Evolutionary conservation across 257 asterid genomes (phyloP).

Genomic region (Apocynum venetum): DNA sequence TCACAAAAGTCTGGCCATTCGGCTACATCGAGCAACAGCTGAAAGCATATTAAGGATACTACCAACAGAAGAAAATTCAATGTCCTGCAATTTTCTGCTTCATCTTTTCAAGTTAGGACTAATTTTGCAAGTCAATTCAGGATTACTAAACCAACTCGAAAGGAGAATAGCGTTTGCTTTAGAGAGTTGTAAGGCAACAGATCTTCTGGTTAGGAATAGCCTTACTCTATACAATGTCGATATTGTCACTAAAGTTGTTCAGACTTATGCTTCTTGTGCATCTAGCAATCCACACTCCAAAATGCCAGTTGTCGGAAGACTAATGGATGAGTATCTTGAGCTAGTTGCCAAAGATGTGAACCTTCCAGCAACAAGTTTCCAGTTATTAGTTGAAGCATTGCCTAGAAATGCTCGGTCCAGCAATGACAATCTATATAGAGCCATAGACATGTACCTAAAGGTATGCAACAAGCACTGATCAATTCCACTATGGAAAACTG

Average conservation of each 20-base stretch:
- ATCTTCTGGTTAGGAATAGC: constrained; percentile 28
- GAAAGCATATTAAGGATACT: constrained; percentile 27
- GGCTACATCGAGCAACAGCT: constrained; percentile 25
- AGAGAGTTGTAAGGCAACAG: constrained; percentile 22
- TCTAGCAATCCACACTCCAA: constrained; percentile 13
- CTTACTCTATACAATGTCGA: constrained; percentile 20
- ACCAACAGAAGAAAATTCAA: constrained; percentile 24
- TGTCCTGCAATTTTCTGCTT: constrained; percentile 34
- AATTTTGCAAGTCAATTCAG: constrained; percentile 20
- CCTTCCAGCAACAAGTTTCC: constrained; percentile 24
- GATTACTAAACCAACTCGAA: constrained; percentile 18
- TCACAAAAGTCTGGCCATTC: constrained; percentile 16
- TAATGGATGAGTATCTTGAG: constrained; percentile 27
- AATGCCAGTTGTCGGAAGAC: constrained; percentile 20
- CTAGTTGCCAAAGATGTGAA: constrained; percentile 19
- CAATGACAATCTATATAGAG: constrained; percentile 32
- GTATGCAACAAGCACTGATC: neutral
- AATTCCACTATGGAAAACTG: too few relatives aligned
- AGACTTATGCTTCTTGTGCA: constrained; percentile 19
- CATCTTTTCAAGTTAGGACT: constrained; percentile 25
- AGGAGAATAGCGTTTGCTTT: constrained; percentile 24
- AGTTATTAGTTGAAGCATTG: constrained; percentile 22
- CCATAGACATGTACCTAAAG: constrained; percentile 31
- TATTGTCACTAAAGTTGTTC: constrained; percentile 21
- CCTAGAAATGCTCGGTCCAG: constrained; percentile 25